Evolutionary conservation across 495 filamentous ascomycete species (phyloP), one percentile per base, ranked within the genome.

Genomic region (Neurospora sp.): DNA sequence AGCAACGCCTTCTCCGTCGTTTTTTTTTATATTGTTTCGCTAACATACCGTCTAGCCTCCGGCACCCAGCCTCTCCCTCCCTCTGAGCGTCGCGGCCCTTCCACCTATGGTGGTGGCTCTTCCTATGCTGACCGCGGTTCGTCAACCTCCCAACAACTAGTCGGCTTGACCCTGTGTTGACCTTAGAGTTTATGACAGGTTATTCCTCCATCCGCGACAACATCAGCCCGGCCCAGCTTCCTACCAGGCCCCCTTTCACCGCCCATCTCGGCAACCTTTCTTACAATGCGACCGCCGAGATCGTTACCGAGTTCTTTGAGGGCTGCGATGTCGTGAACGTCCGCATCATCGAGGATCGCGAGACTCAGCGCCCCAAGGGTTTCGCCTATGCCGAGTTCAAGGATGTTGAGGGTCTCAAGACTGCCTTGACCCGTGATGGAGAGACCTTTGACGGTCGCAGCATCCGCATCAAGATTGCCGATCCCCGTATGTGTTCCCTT

Each of bases 371-470:
- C 77, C 96, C 96, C 68, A 99, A 99, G 86, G 96, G 96, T 47
- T 99, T 99, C 78, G 96, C 94, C 59, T 99, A 99, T 82, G 94
- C 96, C 69, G 96, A 98, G 78, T 99, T 98, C 78, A 90, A 86
- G 72, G 91, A 90, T 47, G 85, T 94, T 20, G 94, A 97, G 71
- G 96, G 96, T 59, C 84, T 99, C 77, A 94, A 97, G 85, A 91
- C 93, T 76, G 96, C 96, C 38, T 85, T 99, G 70, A 92, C 93
- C 47, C 87, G 94, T 71, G 92, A 91, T 74, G 92, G 92, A 68
- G 85, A 87, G 35, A 88, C 88, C 72, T 93, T 99, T 78, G 90
- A 94, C 81, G 95, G 94, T 53, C 88, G 96, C 68, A 91, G 89
- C 74, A 94, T 99, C 78, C 88, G 93, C 75, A 89, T 97, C 78